Evolutionary conservation across 2,329 filamentous ascomycete species (phyloP).

Genomic region (Phyllosticta paracitricarpa): DNA sequence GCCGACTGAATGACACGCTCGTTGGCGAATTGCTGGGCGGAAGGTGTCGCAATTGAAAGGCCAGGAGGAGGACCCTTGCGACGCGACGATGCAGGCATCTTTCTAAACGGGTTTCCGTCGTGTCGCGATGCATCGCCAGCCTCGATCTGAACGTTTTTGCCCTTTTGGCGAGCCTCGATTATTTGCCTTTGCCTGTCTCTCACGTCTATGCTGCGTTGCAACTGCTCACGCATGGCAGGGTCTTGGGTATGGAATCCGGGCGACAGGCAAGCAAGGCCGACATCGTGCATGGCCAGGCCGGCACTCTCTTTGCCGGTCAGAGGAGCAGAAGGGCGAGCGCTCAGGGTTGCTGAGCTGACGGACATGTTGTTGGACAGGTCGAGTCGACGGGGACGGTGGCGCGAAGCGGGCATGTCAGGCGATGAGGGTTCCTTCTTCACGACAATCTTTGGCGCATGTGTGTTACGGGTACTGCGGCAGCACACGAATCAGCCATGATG

Average conservation of each 20-base stretch:
- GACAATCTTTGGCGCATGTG: conserved; percentile 63
- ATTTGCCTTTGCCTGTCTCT: conserved; percentile 89
- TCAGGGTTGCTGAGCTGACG: conserved; percentile 35
- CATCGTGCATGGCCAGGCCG: conserved; percentile 74
- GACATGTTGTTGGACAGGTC: conserved; percentile 54
- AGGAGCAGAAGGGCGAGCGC: conserved; percentile 59
- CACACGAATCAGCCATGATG: conserved; percentile 4
- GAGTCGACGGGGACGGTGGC: conserved; percentile 66
- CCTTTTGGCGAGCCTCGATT: conserved; percentile 83
- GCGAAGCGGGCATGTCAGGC: conserved; percentile 63
- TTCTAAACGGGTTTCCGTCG: conserved; percentile 38
- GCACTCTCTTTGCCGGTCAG: conserved; percentile 66
- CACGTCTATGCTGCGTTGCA: conserved; percentile 88
- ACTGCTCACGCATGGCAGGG: conserved; percentile 89
- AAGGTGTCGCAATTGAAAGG: conserved; percentile 88
- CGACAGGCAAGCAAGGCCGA: conserved; percentile 87
- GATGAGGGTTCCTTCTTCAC: conserved; percentile 95
- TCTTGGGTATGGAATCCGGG: conserved; percentile 95
- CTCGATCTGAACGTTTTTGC: conserved; percentile 18
- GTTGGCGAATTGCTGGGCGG: conserved; percentile 81
- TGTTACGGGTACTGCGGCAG: conserved; percentile 41
- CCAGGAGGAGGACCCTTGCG: conserved; percentile 74
- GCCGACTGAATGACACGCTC: conserved; percentile 96
- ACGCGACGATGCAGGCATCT: conserved; percentile 63
- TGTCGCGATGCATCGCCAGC: conserved; percentile 21